Conservation (phyloP, 139 green algal genomes). For the Chlorella vulgaris region DNA sequence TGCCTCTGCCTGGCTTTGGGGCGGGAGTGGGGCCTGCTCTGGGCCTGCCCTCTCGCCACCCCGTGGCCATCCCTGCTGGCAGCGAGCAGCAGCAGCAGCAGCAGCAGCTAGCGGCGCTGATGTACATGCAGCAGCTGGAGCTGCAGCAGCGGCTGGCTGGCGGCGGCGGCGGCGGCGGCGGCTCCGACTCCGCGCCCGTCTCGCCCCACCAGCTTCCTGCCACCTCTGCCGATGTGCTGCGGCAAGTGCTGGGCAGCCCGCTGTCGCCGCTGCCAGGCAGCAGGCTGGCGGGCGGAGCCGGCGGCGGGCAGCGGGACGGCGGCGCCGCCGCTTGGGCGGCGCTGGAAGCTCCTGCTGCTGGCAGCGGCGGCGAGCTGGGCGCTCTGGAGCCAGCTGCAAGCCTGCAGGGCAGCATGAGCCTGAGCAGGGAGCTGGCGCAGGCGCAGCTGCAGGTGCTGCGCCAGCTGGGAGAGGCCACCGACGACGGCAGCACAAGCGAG, state of each 20-base stretch:
- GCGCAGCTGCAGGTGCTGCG: constrained; percentile 13
- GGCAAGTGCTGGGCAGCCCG: constrained; percentile 23
- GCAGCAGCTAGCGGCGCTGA: constrained; percentile 23
- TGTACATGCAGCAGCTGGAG: constrained; percentile 23
- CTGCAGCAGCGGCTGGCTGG: constrained; percentile 12
- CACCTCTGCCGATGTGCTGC: constrained; percentile 16
- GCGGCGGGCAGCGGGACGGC: too few relatives aligned
- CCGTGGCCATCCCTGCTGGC: neutral
- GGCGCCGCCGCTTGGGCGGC: neutral
- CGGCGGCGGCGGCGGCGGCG: too few relatives aligned
- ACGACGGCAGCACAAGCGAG: neutral
- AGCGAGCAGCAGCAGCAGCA: constrained; percentile 5
- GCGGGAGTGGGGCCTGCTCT: neutral
- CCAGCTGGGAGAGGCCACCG: neutral
- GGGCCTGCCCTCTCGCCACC: neutral
- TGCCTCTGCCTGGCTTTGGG: neutral
- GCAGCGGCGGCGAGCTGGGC: neutral
- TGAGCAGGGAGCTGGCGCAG: neutral
- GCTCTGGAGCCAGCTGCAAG: neutral
- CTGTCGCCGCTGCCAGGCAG: neutral
- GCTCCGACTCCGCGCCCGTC: neutral
- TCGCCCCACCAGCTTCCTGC: constrained; percentile 14
- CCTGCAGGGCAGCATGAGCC: constrained; percentile 15
- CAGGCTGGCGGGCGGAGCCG: neutral
- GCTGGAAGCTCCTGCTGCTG: neutral